phyloP scores from a whole-genome alignment of 140 eudicot species.

The Ambrosia hybrid region DNA sequence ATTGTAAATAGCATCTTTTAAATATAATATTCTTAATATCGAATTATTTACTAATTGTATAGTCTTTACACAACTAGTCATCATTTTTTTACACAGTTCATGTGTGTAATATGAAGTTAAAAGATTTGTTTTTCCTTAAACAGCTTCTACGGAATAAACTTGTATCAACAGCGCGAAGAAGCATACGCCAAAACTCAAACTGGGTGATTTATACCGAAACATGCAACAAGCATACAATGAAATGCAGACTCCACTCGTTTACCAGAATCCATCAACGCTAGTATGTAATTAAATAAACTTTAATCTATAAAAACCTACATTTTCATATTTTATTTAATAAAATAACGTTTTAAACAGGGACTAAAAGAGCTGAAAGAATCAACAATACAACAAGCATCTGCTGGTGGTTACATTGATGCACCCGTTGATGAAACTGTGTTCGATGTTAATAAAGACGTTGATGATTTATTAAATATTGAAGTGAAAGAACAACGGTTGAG shows the following conservation, averaged over 20 bases:
- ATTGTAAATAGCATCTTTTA: conserved; percentile 13
- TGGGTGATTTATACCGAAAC: conserved; percentile 70
- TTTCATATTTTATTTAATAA: no score
- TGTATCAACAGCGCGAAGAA: conserved; percentile 83
- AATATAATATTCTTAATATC: neutral
- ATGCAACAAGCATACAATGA: conserved; percentile 83
- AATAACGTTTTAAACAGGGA: conserved; percentile 49
- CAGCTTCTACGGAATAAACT: conserved; percentile 93
- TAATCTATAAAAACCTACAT: neutral
- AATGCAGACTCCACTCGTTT: conserved; percentile 96
- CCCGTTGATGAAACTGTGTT: conserved; percentile 82
- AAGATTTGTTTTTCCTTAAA: conserved; percentile 14
- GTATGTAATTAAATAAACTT: conserved; percentile 33
- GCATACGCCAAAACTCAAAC: conserved; percentile 60
- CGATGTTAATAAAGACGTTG: conserved; percentile 88
- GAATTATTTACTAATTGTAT: neutral
- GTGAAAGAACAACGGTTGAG: conserved; percentile 93
- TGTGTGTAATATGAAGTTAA: neutral
- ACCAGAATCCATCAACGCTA: conserved; percentile 71
- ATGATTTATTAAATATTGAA: conserved; percentile 84
- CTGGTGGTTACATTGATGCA: conserved; percentile 81
- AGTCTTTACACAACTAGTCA: neutral
- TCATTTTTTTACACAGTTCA: neutral
- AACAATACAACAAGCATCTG: conserved; percentile 72
- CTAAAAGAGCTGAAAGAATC: conserved; percentile 88